Percentiles rank a stretch among this genome's conserved stretches.
Conservation (phyloP, 73 alveolate genomes). For the Tetrahymena borealis region DNA sequence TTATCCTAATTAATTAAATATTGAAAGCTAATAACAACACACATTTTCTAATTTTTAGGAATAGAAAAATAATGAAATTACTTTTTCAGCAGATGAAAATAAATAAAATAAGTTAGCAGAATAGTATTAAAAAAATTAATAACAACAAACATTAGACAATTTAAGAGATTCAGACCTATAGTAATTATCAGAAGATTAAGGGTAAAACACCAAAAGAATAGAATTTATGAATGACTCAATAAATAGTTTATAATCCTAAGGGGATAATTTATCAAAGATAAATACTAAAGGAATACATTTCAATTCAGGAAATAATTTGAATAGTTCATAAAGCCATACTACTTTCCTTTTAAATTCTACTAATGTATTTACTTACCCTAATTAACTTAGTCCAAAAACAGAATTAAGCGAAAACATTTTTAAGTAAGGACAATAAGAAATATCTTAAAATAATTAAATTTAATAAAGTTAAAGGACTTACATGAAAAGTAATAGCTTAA, state of each 20-base stretch:
- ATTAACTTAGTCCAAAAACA: too few relatives aligned
- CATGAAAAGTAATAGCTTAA: too few relatives aligned
- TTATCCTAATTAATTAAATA: neutral
- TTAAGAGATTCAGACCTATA: neutral
- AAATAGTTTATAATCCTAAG: neutral
- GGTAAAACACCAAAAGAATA: neutral
- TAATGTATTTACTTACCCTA: too few relatives aligned
- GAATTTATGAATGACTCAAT: neutral
- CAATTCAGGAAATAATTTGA: too few relatives aligned
- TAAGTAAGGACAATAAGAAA: too few relatives aligned
- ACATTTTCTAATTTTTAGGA: neutral
- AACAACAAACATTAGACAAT: neutral
- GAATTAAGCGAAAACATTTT: too few relatives aligned
- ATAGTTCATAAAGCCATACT: too few relatives aligned
- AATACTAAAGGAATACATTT: too few relatives aligned
- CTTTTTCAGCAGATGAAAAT: neutral
- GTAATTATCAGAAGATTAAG: neutral
- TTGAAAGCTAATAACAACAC: neutral
- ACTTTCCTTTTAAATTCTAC: too few relatives aligned
- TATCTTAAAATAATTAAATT: too few relatives aligned
- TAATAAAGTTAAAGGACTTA: too few relatives aligned
- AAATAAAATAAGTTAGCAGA: neutral
- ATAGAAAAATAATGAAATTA: neutral
- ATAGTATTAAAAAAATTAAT: neutral
- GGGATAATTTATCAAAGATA: too few relatives aligned